Evolutionary conservation across 2,329 filamentous ascomycete genomes (phyloP).

Genomic region (Zarea fungicola): DNA sequence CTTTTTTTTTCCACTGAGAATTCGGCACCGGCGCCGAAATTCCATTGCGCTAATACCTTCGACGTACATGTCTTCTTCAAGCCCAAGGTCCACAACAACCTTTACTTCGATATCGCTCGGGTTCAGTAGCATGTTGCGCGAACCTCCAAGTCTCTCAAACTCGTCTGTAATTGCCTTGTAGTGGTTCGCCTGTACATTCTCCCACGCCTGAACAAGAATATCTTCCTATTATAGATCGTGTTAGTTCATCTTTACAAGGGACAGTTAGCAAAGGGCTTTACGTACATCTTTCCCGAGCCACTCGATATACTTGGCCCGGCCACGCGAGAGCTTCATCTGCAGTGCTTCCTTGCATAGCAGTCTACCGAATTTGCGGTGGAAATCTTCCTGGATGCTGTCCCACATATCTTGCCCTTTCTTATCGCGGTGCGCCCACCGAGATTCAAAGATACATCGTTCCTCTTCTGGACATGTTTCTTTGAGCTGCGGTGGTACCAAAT

Average conservation of each 20-base stretch:
- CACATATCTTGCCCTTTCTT: slow-evolving; percentile 55
- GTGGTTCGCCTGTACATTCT: background rate
- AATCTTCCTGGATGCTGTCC: slow-evolving; percentile 46
- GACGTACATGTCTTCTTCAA: slow-evolving; percentile 7
- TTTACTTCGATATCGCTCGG: slow-evolving; percentile 7
- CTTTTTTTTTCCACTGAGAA: slow-evolving; percentile 6
- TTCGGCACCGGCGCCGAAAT: slow-evolving; percentile 4
- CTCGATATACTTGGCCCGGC: slow-evolving; percentile 41
- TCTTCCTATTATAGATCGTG: slow-evolving; percentile 3
- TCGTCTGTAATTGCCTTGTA: background rate
- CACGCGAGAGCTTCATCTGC: slow-evolving; percentile 52
- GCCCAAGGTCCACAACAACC: background rate
- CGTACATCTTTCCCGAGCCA: slow-evolving; percentile 49
- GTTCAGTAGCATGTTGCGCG: slow-evolving; percentile 10
- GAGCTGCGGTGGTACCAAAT: slow-evolving; percentile 33
- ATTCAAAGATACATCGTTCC: slow-evolving; percentile 44
- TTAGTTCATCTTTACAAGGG: too few relatives aligned
- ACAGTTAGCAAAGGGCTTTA: slow-evolving; percentile 11
- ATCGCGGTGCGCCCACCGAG: slow-evolving; percentile 39
- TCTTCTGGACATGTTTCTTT: slow-evolving; percentile 42
- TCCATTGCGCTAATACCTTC: slow-evolving; percentile 12
- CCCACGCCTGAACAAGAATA: slow-evolving; percentile 1
- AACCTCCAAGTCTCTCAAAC: slow-evolving; percentile 3
- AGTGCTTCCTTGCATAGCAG: slow-evolving; percentile 43
- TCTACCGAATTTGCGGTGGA: slow-evolving; percentile 28